Evolutionary conservation across 2,329 filamentous ascomycete genomes (phyloP), one percentile per base, ranked within the genome.

Genomic region (Furcasterigmium sp.): DNA sequence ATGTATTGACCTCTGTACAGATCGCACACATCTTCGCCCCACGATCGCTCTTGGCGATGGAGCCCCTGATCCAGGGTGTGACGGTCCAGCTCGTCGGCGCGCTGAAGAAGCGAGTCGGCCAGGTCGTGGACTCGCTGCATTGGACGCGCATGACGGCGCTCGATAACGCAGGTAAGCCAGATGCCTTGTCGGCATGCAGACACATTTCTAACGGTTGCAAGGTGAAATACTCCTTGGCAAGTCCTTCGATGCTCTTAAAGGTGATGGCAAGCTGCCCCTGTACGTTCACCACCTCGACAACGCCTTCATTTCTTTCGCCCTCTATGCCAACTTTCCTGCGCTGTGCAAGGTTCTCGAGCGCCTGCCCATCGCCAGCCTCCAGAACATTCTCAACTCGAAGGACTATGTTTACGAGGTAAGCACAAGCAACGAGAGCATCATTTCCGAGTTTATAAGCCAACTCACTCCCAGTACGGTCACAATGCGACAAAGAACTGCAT

Each of bases 101-200:
- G 6, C 19, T 49, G 20, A 35, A 14, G 19, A 37, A 37, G 38
- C 19, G 30, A 6, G 17, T 28, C 2, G 47, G 46, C 8, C 36
- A 44, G 14, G 28, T 34, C 8, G 37, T 47, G 4, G 49, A 51
- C 38, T 39, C 44, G 29, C 26, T 51, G 38, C 46, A 46, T 20
- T 51, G 49, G 49, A 45, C 41, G 20, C 41, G 49, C n/a, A 49
- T 51, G 49, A 44, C 41, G 13, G 46, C 46, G 14, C 44, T 51
- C 26, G 49, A 51, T 25, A 44, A 49, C 14, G 40, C 37, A 8
- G 46, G 17, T 36, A 17, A 17, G 34, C 11, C 10, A 5, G 10
- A 3, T 36, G n/a, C n/a, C n/a, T n/a, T n/a, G n/a, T 30, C 10
- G 10, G 28, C 10, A 10, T 30, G n/a, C 10, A 10, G n/a, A 10